Evolutionary conservation across 441 rosid species (phyloP).

Genomic region (Daphne laureola): DNA sequence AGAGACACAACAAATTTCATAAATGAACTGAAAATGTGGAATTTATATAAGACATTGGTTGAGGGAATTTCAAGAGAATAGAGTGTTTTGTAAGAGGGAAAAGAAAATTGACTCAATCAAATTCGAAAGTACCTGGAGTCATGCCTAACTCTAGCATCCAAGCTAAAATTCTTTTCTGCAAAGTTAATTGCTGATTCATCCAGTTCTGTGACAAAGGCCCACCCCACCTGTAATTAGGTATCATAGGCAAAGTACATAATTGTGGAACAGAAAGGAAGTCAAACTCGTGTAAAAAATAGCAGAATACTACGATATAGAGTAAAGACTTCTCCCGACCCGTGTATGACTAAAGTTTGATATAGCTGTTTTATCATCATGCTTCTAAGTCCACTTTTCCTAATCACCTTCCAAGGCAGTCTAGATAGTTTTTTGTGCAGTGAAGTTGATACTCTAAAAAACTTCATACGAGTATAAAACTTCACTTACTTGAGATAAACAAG

Average conservation of each 20-base stretch:
- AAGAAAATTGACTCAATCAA: too few relatives aligned
- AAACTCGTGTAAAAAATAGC: not conserved
- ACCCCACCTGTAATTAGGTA: slow-evolving; percentile 71
- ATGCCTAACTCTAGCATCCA: slow-evolving; percentile 91
- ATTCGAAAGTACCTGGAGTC: slow-evolving; percentile 66
- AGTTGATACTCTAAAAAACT: too few relatives aligned
- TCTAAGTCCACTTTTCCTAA: too few relatives aligned
- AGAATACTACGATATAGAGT: too few relatives aligned
- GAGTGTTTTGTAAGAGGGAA: too few relatives aligned
- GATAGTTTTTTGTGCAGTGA: too few relatives aligned
- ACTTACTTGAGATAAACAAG: too few relatives aligned
- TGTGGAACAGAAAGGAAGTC: not conserved
- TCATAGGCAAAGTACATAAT: slow-evolving; percentile 3
- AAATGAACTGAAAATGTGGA: not conserved
- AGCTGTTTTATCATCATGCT: too few relatives aligned
- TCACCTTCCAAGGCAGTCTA: too few relatives aligned
- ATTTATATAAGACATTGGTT: not conserved
- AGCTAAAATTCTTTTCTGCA: slow-evolving; percentile 80
- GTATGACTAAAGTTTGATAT: too few relatives aligned
- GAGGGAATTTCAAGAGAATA: not conserved
- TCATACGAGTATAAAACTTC: too few relatives aligned
- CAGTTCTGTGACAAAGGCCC: slow-evolving; percentile 85
- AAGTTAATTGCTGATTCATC: slow-evolving; percentile 66
- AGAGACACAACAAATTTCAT: slow-evolving; percentile 12
- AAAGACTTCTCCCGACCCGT: too few relatives aligned